Evolutionary conservation across 164 flowering plant genomes (phyloP).

Genomic region (Cinnamomum micranthum): DNA sequence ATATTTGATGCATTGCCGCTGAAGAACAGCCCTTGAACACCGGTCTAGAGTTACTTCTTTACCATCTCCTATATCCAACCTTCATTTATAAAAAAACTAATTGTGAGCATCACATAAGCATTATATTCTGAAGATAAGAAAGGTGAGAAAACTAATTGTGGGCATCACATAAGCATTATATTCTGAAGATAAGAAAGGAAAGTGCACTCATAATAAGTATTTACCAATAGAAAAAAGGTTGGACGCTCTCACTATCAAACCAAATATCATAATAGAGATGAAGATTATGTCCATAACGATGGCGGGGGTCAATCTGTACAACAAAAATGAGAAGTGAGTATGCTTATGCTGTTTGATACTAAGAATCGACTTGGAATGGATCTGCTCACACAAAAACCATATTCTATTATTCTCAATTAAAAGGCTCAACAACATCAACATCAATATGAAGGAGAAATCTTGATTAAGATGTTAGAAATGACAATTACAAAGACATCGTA

Average conservation of each 20-base stretch:
- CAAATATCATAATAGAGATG: conserved; percentile 61
- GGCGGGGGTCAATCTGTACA: conserved; percentile 68
- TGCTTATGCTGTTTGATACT: background rate
- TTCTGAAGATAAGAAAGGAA: background rate
- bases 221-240: conserved; percentile 85
- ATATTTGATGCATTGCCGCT: conserved; percentile 69
- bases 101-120: background rate
- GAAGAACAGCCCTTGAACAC: conserved; percentile 47
- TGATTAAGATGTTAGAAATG: background rate
- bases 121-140: background rate
- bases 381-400: background rate
- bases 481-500: background rate
- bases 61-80: conserved; percentile 81
- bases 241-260: conserved; percentile 46
- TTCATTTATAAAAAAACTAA: conserved; percentile 12
- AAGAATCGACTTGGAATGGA: background rate
- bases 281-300: conserved; percentile 67
- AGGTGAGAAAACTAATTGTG: background rate
- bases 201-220: background rate
- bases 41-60: conserved; percentile 50
- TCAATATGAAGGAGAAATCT: background rate
- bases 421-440: background rate
- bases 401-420: background rate
- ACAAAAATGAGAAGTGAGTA: background rate
- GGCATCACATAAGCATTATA: background rate